phyloP scores from a whole-genome alignment of 805 yeast genomes.

The Lipomyces sp. region DNA sequence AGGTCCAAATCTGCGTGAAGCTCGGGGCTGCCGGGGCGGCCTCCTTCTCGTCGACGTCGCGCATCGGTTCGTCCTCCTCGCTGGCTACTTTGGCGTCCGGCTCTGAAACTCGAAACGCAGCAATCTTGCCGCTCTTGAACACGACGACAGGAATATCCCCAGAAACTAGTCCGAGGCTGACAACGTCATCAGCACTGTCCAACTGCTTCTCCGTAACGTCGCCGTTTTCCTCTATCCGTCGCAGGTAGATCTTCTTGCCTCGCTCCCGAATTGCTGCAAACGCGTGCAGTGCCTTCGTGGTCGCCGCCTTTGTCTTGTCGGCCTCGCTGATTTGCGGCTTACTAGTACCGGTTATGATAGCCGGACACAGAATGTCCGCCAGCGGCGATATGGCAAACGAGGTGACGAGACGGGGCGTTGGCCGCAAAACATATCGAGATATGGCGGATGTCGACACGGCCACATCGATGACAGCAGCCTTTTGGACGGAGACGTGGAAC shows the following conservation, averaged over 20 bases:
- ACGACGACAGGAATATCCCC: slow-evolving; percentile 9
- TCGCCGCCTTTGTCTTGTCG: background rate
- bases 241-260: slow-evolving; percentile 7
- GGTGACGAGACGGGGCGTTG: slow-evolving; percentile 22
- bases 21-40: background rate
- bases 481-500: slow-evolving; percentile 19
- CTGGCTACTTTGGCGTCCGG: background rate
- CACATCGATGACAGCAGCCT: slow-evolving; percentile 17
- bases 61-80: background rate
- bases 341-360: too few species aligned
- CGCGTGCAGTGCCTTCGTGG: slow-evolving; percentile 6
- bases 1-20: slow-evolving; percentile 6
- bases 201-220: slow-evolving; percentile 8
- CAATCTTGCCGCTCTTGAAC: slow-evolving; percentile 11
- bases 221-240: slow-evolving; percentile 20
- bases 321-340: too few species aligned
- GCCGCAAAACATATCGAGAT: slow-evolving; percentile 14
- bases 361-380: slow-evolving; percentile 25
- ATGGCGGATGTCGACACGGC: slow-evolving; percentile 22
- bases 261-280: slow-evolving; percentile 21
- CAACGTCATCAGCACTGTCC: background rate
- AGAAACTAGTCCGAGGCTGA: slow-evolving; percentile 1
- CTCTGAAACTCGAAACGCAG: slow-evolving; percentile 1
- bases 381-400: slow-evolving; percentile 27
- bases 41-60: slow-evolving; percentile 2